A percentile compares a stretch with the other conserved stretches of the same genome.
Conservation (phyloP, 1,139 yeast genomes). For the Candida gigantensis region DNA sequence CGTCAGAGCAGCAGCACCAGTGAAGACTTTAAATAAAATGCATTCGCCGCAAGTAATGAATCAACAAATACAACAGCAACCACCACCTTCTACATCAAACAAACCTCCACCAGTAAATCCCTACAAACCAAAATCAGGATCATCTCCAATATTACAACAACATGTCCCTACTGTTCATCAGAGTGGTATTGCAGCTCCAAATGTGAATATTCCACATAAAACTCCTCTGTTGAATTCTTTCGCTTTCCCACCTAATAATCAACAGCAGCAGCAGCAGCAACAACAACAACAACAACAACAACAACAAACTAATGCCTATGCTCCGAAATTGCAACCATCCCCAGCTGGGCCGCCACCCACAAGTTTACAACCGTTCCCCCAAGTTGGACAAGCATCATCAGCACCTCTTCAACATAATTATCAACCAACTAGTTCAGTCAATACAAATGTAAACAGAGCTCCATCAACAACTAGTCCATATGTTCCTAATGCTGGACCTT, state of each 20-base stretch:
- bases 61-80: constrained; percentile 6
- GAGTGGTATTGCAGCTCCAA: constrained; percentile 19
- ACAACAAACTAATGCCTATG: constrained; percentile 4
- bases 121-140: constrained; percentile 17
- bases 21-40: constrained; percentile 15
- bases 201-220: constrained; percentile 15
- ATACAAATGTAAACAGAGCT: constrained; percentile 23
- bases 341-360: constrained; percentile 11
- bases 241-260: constrained; percentile 8
- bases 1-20: constrained; percentile 32
- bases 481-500: constrained; percentile 50
- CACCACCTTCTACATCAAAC: constrained; percentile 14
- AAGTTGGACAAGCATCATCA: constrained; percentile 2
- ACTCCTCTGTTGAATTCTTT: constrained; percentile 7
- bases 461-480: constrained; percentile 35
- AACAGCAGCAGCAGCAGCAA: constrained; percentile 3
- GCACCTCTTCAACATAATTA: constrained; percentile 7
- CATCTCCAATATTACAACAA: constrained; percentile 18
- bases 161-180: constrained; percentile 13
- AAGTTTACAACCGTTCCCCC: constrained; percentile 12
- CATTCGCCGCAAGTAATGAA: constrained; percentile 10
- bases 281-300: constrained; percentile 4
- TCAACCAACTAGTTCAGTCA: constrained; percentile 13
- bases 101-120: constrained; percentile 19
- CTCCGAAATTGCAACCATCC: constrained; percentile 7